Conservation (phyloP, 352 stramenopile genomes). For the Pseudoperonospora humuli region DNA sequence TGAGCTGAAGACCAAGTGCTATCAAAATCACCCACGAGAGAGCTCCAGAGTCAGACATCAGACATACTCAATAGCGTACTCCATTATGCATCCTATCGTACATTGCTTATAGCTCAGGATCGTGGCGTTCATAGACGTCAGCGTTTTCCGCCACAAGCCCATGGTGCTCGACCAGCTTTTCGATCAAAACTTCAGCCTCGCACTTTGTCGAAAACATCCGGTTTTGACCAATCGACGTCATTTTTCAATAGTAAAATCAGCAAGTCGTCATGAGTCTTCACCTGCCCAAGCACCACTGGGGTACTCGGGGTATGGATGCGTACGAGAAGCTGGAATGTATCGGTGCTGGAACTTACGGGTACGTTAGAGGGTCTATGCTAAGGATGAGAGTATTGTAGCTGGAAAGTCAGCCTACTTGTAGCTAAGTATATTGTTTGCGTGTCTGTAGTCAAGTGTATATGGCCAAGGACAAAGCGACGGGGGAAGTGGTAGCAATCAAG, state of each 20-base stretch:
- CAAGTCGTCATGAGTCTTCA: slow-evolving; percentile 63
- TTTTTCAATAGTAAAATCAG: too few species aligned
- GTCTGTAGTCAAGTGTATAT: slow-evolving; percentile 77
- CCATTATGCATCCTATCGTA: slow-evolving; percentile 17
- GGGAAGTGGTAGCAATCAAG: slow-evolving; percentile 86
- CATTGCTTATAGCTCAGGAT: slow-evolving; percentile 80
- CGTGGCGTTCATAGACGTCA: slow-evolving; percentile 67
- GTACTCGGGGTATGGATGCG: slow-evolving; percentile 70
- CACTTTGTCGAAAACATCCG: background rate
- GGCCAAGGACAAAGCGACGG: slow-evolving; percentile 79
- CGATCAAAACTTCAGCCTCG: background rate
- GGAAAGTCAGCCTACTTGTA: background rate
- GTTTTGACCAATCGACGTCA: background rate
- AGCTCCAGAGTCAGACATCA: background rate
- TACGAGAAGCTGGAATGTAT: slow-evolving; percentile 89
- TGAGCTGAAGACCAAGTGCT: slow-evolving; percentile 73
- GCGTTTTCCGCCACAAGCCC: slow-evolving; percentile 61
- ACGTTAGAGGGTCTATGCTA: slow-evolving; percentile 1
- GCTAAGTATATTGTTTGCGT: slow-evolving; percentile 1
- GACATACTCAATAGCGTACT: background rate
- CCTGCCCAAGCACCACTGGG: slow-evolving; percentile 79
- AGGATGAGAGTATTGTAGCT: background rate
- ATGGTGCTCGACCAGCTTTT: slow-evolving; percentile 21
- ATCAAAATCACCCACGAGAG: slow-evolving; percentile 5
- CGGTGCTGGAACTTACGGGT: slow-evolving; percentile 85